Percentiles rank a stretch among this genome's conserved stretches.
phyloP scores from a whole-genome alignment of 2,329 filamentous ascomycete species.

The Fusarium sp. region DNA sequence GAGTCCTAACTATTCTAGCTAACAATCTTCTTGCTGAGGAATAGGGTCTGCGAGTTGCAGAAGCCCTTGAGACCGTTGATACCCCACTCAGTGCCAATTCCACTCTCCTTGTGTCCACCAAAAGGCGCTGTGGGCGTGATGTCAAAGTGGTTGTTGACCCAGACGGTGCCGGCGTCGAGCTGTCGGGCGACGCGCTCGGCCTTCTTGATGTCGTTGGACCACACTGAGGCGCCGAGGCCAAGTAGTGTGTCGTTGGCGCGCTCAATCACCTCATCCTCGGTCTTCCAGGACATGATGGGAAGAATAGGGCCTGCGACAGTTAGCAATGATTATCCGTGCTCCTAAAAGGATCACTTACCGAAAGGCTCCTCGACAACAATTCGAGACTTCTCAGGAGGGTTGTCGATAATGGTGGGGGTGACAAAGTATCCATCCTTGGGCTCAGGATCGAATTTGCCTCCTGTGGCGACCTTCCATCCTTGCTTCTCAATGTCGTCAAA shows the following conservation, averaged over 20 bases:
- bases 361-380: slow-evolving; percentile 70
- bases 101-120: slow-evolving; percentile 63
- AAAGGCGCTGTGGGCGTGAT: slow-evolving; percentile 54
- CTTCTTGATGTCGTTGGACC: slow-evolving; percentile 65
- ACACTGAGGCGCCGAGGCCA: slow-evolving; percentile 71
- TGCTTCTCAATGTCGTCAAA: slow-evolving; percentile 68
- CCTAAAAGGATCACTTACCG: slow-evolving; percentile 47
- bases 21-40: slow-evolving; percentile 38
- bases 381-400: slow-evolving; percentile 69
- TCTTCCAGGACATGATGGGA: slow-evolving; percentile 72
- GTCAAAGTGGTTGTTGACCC: slow-evolving; percentile 73
- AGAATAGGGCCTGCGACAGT: slow-evolving; percentile 66
- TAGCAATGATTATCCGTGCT: no score
- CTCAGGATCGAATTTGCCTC: slow-evolving; percentile 39
- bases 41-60: slow-evolving; percentile 46
- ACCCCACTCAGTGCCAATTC: slow-evolving; percentile 61
- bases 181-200: slow-evolving; percentile 67
- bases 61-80: slow-evolving; percentile 56
- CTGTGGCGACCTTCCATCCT: slow-evolving; percentile 59
- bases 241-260: slow-evolving; percentile 69
- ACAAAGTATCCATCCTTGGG: slow-evolving; percentile 68
- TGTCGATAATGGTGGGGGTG: slow-evolving; percentile 71
- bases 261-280: slow-evolving; percentile 73
- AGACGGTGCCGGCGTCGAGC: slow-evolving; percentile 72
- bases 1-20: not conserved